Evolutionary conservation across 164 flowering plant genomes (phyloP).

Genomic region (Berberis vulgaris): DNA sequence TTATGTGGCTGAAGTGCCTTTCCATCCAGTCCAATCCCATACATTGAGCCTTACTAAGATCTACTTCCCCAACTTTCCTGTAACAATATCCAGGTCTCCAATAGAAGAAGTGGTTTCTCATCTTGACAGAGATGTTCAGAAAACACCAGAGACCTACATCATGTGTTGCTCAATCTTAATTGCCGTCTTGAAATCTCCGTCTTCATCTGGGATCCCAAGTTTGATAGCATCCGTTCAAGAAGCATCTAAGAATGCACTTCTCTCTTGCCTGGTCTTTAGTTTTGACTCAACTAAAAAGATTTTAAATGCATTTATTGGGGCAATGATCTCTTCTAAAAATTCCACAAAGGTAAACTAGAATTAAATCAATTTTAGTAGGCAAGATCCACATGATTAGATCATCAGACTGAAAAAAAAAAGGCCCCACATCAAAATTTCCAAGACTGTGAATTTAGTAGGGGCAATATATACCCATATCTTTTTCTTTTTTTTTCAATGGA

Average conservation of each 20-base stretch:
- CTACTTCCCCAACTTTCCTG: slow-evolving; percentile 65
- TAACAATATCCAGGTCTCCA: slow-evolving; percentile 48
- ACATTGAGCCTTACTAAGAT: slow-evolving; percentile 50
- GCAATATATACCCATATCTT: too few relatives aligned
- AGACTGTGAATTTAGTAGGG: too few relatives aligned
- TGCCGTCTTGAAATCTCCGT: slow-evolving; percentile 45
- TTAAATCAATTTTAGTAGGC: too few relatives aligned
- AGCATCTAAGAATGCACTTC: slow-evolving; percentile 42
- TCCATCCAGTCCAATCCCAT: slow-evolving; percentile 71
- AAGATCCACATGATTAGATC: too few relatives aligned
- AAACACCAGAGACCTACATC: slow-evolving; percentile 60
- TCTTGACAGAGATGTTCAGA: slow-evolving; percentile 54
- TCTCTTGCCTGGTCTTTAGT: slow-evolving; percentile 27
- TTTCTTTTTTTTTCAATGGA: too few relatives aligned
- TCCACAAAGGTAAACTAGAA: too few relatives aligned
- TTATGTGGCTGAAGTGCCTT: slow-evolving; percentile 69
- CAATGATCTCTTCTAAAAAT: too few relatives aligned
- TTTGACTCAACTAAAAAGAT: slow-evolving; percentile 16
- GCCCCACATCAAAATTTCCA: too few relatives aligned
- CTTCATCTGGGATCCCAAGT: slow-evolving; percentile 33
- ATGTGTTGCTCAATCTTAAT: slow-evolving; percentile 58
- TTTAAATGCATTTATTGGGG: too few relatives aligned
- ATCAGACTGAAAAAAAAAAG: too few relatives aligned
- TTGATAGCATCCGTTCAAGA: slow-evolving; percentile 37
- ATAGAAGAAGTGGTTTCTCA: slow-evolving; percentile 45